Percentiles rank a stretch among this genome's conserved stretches.
These are phyloP conservation scores for Vigna reflexopilosa DNA, from an alignment of 306 rosid genomes.

Conservation along the genomic window DNA sequence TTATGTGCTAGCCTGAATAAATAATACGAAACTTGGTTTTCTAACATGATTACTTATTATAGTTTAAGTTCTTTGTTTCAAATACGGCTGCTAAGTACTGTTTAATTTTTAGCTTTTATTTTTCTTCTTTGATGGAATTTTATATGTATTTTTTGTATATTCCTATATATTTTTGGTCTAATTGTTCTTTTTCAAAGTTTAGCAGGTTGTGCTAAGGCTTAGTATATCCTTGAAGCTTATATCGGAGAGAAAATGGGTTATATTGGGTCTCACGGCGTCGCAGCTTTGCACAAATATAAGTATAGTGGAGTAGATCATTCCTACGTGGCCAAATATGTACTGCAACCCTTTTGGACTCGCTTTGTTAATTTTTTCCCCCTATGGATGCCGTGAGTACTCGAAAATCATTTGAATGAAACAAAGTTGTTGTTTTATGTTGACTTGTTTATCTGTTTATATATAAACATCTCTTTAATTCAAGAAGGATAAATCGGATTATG, in stretches of 20 bases:
- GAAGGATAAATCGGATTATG: no score
- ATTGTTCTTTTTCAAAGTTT: constrained; percentile 38
- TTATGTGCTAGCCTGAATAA: no score
- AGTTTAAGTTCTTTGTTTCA: background rate
- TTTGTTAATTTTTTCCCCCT: constrained; percentile 84
- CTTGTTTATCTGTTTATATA: constrained; percentile 1
- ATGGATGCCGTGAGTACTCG: constrained; percentile 95
- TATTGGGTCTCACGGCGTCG: constrained; percentile 84
- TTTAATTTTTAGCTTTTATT: background rate
- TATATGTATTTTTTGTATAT: background rate
- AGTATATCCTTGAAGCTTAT: constrained; percentile 42
- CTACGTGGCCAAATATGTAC: constrained; percentile 78
- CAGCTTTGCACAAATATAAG: constrained; percentile 80
- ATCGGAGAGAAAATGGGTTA: constrained; percentile 71
- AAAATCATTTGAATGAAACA: constrained; percentile 18
- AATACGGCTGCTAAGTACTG: background rate
- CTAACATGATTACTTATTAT: background rate
- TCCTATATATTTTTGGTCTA: constrained; percentile 27
- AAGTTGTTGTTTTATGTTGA: constrained; percentile 24
- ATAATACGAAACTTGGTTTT: no score
- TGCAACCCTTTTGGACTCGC: constrained; percentile 92
- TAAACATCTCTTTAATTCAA: constrained; percentile 9
- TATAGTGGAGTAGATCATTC: constrained; percentile 96
- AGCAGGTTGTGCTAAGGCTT: constrained; percentile 58
- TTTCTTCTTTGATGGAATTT: background rate